These are phyloP conservation scores for Cyclostephanos tholiformis DNA, from an alignment of 108 stramenopile genomes.

Conservation along the genomic window DNA sequence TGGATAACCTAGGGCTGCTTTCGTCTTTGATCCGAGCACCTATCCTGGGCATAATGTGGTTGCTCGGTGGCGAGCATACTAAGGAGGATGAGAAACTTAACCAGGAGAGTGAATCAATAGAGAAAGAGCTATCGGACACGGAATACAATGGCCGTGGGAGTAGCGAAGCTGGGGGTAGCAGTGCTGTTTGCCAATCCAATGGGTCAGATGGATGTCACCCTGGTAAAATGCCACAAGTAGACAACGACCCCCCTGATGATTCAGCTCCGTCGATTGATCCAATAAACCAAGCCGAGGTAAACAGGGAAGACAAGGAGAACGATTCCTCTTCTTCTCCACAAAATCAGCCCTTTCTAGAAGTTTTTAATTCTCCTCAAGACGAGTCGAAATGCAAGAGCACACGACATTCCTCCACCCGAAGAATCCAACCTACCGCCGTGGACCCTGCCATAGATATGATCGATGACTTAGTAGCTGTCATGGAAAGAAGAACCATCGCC, in stretches of 20 bases:
- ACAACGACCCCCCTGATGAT: background rate
- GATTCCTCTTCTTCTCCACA: conserved; percentile 17
- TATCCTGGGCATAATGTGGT: conserved; percentile 55
- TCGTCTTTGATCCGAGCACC: conserved; percentile 68
- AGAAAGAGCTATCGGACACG: conserved; percentile 18
- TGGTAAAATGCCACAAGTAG: background rate
- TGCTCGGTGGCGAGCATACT: conserved; percentile 58
- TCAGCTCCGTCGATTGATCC: background rate
- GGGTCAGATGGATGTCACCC: background rate
- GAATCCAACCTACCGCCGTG: background rate
- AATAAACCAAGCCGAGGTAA: conserved; percentile 10
- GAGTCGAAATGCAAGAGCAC: conserved; percentile 10
- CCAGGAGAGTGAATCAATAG: conserved; percentile 8
- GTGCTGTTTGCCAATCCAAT: background rate
- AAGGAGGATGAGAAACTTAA: conserved; percentile 18
- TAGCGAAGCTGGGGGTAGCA: background rate
- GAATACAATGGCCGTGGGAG: background rate
- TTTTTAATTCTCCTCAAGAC: conserved; percentile 13
- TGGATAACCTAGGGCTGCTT: conserved; percentile 68
- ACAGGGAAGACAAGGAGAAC: conserved; percentile 12
- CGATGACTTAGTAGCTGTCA: conserved; percentile 41
- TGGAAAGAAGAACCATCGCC: conserved; percentile 27
- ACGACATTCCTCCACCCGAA: background rate
- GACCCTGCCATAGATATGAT: conserved; percentile 32
- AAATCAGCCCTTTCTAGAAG: conserved; percentile 30